A percentile compares a stretch with the other conserved stretches of the same genome.
These are phyloP conservation scores for Metarhizium anisopliae DNA, from an alignment of 2,329 filamentous ascomycete species.

Conservation along the genomic window DNA sequence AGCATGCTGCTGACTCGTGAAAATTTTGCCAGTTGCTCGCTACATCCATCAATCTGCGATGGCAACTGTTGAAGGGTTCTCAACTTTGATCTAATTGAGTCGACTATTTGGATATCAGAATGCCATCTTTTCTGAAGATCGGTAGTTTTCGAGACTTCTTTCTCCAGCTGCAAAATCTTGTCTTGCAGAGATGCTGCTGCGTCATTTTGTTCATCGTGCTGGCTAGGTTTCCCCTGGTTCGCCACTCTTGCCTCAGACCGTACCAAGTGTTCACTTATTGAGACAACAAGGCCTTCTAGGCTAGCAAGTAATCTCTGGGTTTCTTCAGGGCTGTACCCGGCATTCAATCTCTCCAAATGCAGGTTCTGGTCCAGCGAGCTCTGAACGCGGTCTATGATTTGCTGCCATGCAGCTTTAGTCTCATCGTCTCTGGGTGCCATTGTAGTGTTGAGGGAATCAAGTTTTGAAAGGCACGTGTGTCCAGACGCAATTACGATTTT, in stretches of 20 bases:
- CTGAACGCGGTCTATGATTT: slow-evolving; percentile 12
- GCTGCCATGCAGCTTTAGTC: slow-evolving; percentile 10
- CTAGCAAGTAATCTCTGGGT: slow-evolving; percentile 7
- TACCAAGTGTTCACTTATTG: slow-evolving; percentile 12
- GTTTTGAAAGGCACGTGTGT: neutral
- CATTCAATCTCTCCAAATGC: slow-evolving; percentile 11
- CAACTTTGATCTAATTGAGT: slow-evolving; percentile 15
- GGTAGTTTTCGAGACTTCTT: slow-evolving; percentile 10
- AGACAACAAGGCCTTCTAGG: slow-evolving; percentile 13
- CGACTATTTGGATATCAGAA: slow-evolving; percentile 19
- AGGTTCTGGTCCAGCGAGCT: slow-evolving; percentile 15
- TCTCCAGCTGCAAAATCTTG: slow-evolving; percentile 14
- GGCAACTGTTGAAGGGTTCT: slow-evolving; percentile 14
- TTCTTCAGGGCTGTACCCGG: slow-evolving; percentile 9
- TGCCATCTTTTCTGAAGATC: slow-evolving; percentile 17
- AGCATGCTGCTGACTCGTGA: slow-evolving; percentile 18
- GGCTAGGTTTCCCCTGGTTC: neutral
- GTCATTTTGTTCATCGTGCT: neutral
- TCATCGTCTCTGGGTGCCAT: slow-evolving; percentile 5
- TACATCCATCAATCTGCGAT: slow-evolving; percentile 16
- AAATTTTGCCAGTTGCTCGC: slow-evolving; percentile 17
- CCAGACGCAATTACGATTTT: neutral
- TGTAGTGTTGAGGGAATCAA: slow-evolving; percentile 2
- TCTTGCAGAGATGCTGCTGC: slow-evolving; percentile 7
- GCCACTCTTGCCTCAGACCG: neutral